Evolutionary conservation across 371 early-diverging fungal species (phyloP).

Genomic region (Mortierella sp.): DNA sequence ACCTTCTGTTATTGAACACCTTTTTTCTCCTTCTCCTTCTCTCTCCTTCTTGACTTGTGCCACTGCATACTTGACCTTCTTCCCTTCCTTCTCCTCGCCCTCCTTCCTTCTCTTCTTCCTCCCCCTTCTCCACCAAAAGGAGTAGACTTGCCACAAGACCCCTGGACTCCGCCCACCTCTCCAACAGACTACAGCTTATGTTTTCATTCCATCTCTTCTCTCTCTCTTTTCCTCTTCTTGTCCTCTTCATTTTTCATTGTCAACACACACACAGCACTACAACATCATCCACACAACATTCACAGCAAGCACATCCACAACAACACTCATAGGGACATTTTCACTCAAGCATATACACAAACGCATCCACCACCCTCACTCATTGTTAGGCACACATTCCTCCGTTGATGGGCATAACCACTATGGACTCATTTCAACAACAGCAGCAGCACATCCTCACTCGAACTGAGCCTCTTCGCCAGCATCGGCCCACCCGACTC

Average conservation of each 20-base stretch:
- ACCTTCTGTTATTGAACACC: no score
- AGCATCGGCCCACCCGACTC: background rate
- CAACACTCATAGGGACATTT: no score
- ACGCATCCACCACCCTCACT: background rate
- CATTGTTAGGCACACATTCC: background rate
- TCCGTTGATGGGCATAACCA: slow-evolving; percentile 6
- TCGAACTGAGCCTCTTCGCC: background rate
- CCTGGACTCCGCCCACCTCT: background rate
- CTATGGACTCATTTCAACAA: background rate
- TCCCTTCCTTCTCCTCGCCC: no score
- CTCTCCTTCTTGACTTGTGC: no score
- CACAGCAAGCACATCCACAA: background rate
- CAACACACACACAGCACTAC: background rate
- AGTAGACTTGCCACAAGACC: background rate
- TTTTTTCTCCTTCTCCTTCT: no score
- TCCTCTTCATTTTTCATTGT: background rate
- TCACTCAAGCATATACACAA: background rate
- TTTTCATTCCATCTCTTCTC: background rate
- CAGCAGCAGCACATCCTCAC: background rate
- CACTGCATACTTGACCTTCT: no score
- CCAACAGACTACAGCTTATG: background rate
- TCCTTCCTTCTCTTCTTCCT: background rate
- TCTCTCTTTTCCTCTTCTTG: background rate
- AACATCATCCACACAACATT: background rate
- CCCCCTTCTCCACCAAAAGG: background rate